Percentiles rank a stretch among this genome's conserved stretches.
These are phyloP conservation scores for Epichloe typhina DNA, from an alignment of 2,329 filamentous ascomycete species.

Conservation along the genomic window DNA sequence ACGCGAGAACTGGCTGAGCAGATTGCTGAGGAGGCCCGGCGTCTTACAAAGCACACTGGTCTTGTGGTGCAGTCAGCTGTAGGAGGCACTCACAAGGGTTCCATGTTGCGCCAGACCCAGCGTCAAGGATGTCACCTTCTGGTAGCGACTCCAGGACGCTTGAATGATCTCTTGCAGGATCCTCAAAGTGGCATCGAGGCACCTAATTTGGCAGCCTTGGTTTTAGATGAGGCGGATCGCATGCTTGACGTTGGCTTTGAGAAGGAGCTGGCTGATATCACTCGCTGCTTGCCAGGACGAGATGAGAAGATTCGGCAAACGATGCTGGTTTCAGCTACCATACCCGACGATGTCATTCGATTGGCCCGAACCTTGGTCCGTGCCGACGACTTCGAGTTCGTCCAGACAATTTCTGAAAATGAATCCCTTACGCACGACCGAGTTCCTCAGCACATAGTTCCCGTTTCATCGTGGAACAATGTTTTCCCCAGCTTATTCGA, in stretches of 20 bases:
- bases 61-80: conserved; percentile 66
- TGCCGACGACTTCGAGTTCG: conserved; percentile 66
- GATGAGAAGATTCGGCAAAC: conserved; percentile 63
- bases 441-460: conserved; percentile 68
- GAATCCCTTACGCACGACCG: conserved; percentile 75
- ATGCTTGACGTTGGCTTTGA: conserved; percentile 93
- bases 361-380: conserved; percentile 72
- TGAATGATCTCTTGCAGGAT: conserved; percentile 70
- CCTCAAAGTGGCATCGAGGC: conserved; percentile 47
- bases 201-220: conserved; percentile 77
- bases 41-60: conserved; percentile 50
- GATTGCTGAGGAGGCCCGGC: conserved; percentile 66
- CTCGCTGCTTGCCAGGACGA: conserved; percentile 47
- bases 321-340: conserved; percentile 88
- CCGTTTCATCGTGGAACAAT: conserved; percentile 59
- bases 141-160: conserved; percentile 78
- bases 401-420: conserved; percentile 73
- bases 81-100: conserved; percentile 69
- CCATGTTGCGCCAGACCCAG: conserved; percentile 55
- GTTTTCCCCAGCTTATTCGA: conserved; percentile 65
- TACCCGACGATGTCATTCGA: conserved; percentile 68
- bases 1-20: conserved; percentile 73
- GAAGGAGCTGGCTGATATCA: conserved; percentile 49
- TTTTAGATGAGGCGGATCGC: conserved; percentile 93
- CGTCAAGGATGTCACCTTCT: conserved; percentile 74